Conservation (phyloP, 2,329 filamentous ascomycete species). For the Cordyceps fumosorosea region DNA sequence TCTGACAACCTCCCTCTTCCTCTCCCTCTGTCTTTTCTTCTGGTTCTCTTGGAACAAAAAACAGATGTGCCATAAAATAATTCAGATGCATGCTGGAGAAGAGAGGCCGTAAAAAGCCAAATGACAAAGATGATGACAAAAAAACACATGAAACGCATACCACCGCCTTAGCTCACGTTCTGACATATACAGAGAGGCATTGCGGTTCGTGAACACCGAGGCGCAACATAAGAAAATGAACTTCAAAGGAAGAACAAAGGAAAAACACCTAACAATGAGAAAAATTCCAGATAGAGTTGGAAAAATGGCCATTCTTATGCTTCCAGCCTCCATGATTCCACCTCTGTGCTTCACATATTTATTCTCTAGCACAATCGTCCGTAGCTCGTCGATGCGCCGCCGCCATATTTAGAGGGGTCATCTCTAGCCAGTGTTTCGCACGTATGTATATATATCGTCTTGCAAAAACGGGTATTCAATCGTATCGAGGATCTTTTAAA, state of each 20-base stretch:
- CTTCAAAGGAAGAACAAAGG: constrained; percentile 6
- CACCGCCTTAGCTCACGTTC: neutral
- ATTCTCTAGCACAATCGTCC: neutral
- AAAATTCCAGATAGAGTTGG: neutral
- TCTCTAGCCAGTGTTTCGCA: neutral
- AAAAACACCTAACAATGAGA: constrained; percentile 11
- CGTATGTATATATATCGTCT: neutral
- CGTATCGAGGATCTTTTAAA: neutral
- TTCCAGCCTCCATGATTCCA: neutral
- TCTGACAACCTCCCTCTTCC: constrained; percentile 7
- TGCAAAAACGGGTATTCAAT: neutral
- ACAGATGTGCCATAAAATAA: neutral
- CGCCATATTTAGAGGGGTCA: neutral
- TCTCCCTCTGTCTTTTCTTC: constrained; percentile 15
- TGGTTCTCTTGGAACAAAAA: neutral
- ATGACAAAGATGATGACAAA: constrained; percentile 8
- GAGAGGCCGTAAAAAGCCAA: constrained; percentile 7
- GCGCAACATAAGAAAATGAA: constrained; percentile 6
- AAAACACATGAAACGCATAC: constrained; percentile 2
- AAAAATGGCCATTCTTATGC: constrained; percentile 7
- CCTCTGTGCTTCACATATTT: neutral
- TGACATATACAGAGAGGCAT: neutral
- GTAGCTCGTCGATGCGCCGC: neutral
- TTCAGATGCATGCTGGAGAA: neutral
- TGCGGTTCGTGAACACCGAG: neutral